Evolutionary conservation across 345 rosid genomes (phyloP), one percentile per base, ranked within the genome.

Genomic region (Populus alba): DNA sequence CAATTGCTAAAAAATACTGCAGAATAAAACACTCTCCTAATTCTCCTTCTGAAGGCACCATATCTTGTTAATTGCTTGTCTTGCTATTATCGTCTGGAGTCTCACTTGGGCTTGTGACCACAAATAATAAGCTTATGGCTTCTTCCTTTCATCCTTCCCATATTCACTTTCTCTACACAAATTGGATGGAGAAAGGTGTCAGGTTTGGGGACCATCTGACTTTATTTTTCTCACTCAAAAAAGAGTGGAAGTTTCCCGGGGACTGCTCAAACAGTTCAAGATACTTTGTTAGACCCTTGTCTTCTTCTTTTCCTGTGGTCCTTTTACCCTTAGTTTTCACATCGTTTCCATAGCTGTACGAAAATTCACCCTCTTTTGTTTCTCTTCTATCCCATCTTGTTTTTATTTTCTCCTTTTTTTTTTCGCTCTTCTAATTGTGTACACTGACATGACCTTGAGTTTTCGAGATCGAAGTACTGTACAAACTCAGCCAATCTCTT

Each of bases 221-320:
- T 81, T 70, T 51, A 39, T 65, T 38, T 74, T 66, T 77, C 51
- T 76, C 78, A 80, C 80, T 75, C 66, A 13, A 68, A 75, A 79
- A 81, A 74, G 72, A 62, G 66, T 62, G 88, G 84, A 81, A 85
- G 83, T 78, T 87, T 87, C 79, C 83, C 62, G 70, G 82, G 82
- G 77, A 71, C 85, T 74, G 83, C 66, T 81, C 72, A 73, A 78
- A 66, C 80, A 68, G 76, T 75, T 76, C 65, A 77, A 65, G 78
- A 75, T 78, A 72, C 81, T 63, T 39, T 72, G 77, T 75, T 75
- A 72, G 67, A 41, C 41, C 29, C 20, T 75, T 71, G 62, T 75
- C 66, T 68, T 70, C 66, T 76, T 79, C 68, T 47, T 79, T 75
- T 23, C 17, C 22, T 65, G 85, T 78, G 84, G 90, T 80, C 87